Evolutionary conservation across 495 filamentous ascomycete genomes (phyloP).

Genomic region (Tuber magnatum): DNA sequence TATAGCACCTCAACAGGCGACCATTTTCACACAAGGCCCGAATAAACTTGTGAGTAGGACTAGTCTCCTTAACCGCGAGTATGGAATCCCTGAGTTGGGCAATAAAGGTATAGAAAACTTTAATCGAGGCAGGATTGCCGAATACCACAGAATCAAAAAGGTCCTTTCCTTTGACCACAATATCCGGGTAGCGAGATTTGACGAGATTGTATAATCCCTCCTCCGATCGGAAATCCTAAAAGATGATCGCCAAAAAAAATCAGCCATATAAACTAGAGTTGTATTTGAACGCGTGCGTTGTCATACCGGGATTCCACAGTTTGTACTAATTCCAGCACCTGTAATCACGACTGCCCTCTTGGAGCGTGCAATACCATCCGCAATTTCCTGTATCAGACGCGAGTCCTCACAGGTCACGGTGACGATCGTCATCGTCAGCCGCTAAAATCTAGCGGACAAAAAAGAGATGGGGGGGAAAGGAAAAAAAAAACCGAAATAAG

Average conservation of each 20-base stretch:
- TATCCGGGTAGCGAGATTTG: constrained; percentile 52
- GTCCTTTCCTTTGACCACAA: constrained; percentile 55
- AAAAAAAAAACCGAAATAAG: not conserved
- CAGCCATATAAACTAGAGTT: constrained; percentile 32
- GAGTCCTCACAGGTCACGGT: constrained; percentile 49
- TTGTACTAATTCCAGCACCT: constrained; percentile 65
- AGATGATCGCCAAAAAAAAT: constrained; percentile 11
- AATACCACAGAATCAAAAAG: constrained; percentile 62
- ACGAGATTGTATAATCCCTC: constrained; percentile 64
- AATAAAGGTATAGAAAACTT: constrained; percentile 62
- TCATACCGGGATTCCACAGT: constrained; percentile 63
- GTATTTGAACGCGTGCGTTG: constrained; percentile 17
- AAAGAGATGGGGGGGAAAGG: not conserved
- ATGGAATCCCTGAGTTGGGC: constrained; percentile 56
- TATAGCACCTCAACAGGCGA: constrained; percentile 60
- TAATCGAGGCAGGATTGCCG: constrained; percentile 55
- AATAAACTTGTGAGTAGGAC: constrained; percentile 57
- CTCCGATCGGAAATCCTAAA: constrained; percentile 63
- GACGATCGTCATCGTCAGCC: constrained; percentile 49
- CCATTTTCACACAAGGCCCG: constrained; percentile 55
- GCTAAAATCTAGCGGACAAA: not conserved
- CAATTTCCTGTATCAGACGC: constrained; percentile 54
- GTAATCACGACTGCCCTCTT: constrained; percentile 61
- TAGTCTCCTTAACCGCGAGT: constrained; percentile 48
- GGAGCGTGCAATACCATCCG: constrained; percentile 54